Conservation (phyloP, 306 rosid species). For the Acmispon strigosus region DNA sequence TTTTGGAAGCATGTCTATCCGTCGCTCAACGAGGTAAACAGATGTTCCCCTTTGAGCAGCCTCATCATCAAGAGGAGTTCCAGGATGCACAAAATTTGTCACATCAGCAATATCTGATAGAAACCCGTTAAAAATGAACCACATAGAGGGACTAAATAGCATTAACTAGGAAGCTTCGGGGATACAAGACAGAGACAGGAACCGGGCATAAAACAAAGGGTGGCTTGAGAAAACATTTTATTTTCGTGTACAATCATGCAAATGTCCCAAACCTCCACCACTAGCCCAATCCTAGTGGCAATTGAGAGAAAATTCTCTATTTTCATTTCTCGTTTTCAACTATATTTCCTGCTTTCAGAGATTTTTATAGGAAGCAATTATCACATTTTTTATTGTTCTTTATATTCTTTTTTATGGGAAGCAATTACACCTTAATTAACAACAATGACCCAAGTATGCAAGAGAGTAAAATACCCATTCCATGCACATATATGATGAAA, state of each 20-base stretch:
- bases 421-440: too few species aligned
- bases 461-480: not conserved
- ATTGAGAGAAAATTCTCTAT: too few species aligned
- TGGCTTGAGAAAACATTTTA: too few species aligned
- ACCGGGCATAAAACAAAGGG: not conserved
- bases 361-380: too few species aligned
- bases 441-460: not conserved
- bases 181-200: not conserved
- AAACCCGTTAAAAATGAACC: slow-evolving; percentile 45
- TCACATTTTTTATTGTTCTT: too few species aligned
- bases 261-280: too few species aligned
- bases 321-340: too few species aligned
- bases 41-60: slow-evolving; percentile 98
- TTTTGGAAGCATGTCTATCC: slow-evolving; percentile 99
- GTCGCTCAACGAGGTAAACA: slow-evolving; percentile 89
- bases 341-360: too few species aligned
- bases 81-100: slow-evolving; percentile 86
- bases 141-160: slow-evolving; percentile 6
- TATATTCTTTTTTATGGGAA: too few species aligned
- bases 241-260: too few species aligned
- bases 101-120: slow-evolving; percentile 94
- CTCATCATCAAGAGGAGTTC: slow-evolving; percentile 85
- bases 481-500: slow-evolving; percentile 6
- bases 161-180: not conserved
- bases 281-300: too few species aligned